Evolutionary conservation across 2,329 filamentous ascomycete genomes (phyloP).

Genomic region (Colletotrichum brevisporum): DNA sequence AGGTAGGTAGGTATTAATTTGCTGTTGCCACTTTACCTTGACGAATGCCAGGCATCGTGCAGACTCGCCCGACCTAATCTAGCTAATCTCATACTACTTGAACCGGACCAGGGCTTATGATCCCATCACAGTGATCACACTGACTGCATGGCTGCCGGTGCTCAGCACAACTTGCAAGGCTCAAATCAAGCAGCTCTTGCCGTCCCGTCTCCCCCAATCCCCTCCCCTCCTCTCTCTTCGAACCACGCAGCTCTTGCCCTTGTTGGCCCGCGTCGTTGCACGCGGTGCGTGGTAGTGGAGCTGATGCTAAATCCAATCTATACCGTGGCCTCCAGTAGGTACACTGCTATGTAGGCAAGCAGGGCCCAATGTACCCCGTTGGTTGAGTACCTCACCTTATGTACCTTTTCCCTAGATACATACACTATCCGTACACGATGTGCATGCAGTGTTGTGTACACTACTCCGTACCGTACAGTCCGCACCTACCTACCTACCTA

Average conservation of each 20-base stretch:
- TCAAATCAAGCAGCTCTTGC: not conserved
- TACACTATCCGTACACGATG: too few relatives aligned
- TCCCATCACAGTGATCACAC: slow-evolving; percentile 39
- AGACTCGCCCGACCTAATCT: slow-evolving; percentile 10
- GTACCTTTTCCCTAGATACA: too few relatives aligned
- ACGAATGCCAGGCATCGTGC: not conserved
- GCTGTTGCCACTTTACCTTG: not conserved
- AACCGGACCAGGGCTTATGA: slow-evolving; percentile 16
- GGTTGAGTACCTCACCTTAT: too few relatives aligned
- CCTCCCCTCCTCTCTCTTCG: not conserved
- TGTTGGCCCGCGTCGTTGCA: slow-evolving; percentile 26
- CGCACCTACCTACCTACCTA: too few relatives aligned
- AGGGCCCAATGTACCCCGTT: too few relatives aligned
- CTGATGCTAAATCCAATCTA: slow-evolving; percentile 4
- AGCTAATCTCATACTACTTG: slow-evolving; percentile 22
- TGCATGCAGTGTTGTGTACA: too few relatives aligned
- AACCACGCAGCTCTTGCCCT: slow-evolving; percentile 3
- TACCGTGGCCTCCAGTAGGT: too few relatives aligned
- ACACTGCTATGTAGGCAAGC: too few relatives aligned
- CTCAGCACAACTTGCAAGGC: not conserved
- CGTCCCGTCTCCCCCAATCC: not conserved
- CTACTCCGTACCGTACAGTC: too few relatives aligned
- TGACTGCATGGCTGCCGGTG: not conserved
- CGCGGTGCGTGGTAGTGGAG: not conserved
- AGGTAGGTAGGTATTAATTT: too few relatives aligned